Base-by-base conservation (phyloP, 768 basidiomycete species). In the Tylopilus sp. region DNA sequence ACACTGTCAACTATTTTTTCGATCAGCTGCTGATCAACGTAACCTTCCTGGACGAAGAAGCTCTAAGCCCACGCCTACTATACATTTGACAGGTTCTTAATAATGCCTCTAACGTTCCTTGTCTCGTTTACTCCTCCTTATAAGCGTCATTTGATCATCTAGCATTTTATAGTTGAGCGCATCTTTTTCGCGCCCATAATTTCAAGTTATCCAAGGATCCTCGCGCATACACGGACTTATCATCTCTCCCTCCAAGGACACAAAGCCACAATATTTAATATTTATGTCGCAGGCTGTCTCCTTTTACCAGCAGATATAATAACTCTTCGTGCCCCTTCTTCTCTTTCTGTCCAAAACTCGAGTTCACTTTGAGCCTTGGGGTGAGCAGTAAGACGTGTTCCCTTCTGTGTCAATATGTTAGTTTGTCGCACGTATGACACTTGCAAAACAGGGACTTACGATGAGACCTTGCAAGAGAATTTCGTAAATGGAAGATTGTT, bases 281-380 rank as follows among this genome's bases (percentile, higher is more conserved):
- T 55, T 51, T 53, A 69, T 61, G 52, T 57, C 38, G 44, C 28
- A 44, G 40, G 20, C 28, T 60, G 62, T 44, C 59, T 69, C 43
- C 56, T 59, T 56, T 73, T 72, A 33, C 68, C 66, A 1, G 65
- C 65, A 35, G 73, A 64, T 50, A 83, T 69, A 35, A 84, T 79
- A 61, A 79, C 78, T 50, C 83, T 71, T 57, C 79, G 74, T 31
- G 89, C 82, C 58, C 90, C 85, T 63, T 94, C 93, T 61, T 93
- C 90, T 50, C 87, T 76, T 57, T 91, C 83, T 4, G 87, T 79
- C 88, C 93, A 97, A 67, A 85, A 92, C 4, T 81, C 82, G 36
- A 93, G 79, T 62, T 98, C 95, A 51, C 81, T 80, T 64, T 95
- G 94, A 1, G 87, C 78, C 65, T 91, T 91, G 2, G 88, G 82